A percentile compares a stretch with the other conserved stretches of the same genome.
Evolutionary conservation across 257 asterid species (phyloP).

Genomic region (Solanum bukasovii): DNA sequence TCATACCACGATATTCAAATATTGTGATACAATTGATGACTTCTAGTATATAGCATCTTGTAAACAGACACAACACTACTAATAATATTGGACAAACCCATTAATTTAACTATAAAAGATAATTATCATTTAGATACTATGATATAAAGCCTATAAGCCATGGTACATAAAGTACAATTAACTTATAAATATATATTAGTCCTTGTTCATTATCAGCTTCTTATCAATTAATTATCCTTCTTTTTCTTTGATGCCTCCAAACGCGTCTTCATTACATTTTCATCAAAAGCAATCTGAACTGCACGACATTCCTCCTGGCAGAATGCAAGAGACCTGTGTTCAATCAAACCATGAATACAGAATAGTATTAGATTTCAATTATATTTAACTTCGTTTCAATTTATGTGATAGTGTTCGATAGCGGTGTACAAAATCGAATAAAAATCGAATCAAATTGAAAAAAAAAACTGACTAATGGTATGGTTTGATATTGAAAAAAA

Average conservation of each 20-base stretch:
- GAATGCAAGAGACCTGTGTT: background rate
- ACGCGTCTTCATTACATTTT: background rate
- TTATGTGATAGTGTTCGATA: too few species aligned
- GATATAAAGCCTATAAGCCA: background rate
- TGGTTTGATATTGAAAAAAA: too few species aligned
- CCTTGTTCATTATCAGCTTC: background rate
- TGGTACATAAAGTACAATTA: background rate
- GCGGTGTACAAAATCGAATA: too few species aligned
- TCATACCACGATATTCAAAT: background rate
- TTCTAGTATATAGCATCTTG: background rate
- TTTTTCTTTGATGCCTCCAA: background rate
- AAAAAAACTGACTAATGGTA: too few species aligned
- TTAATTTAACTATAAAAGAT: background rate
- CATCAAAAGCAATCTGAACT: background rate
- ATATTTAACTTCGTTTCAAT: too few species aligned
- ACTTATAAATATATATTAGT: background rate
- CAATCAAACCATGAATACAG: background rate
- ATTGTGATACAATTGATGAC: background rate
- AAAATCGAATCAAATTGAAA: too few species aligned
- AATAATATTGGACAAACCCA: background rate
- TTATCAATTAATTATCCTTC: background rate
- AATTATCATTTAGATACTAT: background rate
- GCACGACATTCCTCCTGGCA: background rate
- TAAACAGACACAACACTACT: background rate
- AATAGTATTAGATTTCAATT: background rate